A percentile compares a stretch with the other conserved stretches of the same genome.
Evolutionary conservation across 208 protist species (phyloP).

Genomic region (Leptomonas pyrrhocoris): DNA sequence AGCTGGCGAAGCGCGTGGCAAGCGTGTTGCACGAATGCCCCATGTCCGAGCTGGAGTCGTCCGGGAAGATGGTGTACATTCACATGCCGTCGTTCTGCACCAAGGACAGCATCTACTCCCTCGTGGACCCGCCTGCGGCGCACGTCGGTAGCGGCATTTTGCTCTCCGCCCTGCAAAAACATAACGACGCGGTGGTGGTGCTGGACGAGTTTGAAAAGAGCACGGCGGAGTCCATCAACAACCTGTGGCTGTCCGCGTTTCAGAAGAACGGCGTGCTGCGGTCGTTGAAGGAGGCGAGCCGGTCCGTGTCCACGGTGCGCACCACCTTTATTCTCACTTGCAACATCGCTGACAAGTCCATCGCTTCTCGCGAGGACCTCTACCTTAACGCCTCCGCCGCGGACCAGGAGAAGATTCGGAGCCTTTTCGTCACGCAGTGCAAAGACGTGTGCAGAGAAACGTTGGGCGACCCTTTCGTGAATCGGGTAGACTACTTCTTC

Average conservation of each 20-base stretch:
- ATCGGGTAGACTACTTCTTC: constrained; percentile 83
- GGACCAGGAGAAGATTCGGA: constrained; percentile 49
- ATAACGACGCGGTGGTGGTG: constrained; percentile 78
- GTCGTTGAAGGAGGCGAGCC: constrained; percentile 76
- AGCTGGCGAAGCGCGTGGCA: constrained; percentile 75
- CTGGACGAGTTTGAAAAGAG: constrained; percentile 91
- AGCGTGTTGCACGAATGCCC: constrained; percentile 56
- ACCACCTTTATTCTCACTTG: constrained; percentile 86
- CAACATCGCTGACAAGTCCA: constrained; percentile 70
- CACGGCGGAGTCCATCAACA: constrained; percentile 77
- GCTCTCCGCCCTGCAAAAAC: constrained; percentile 68
- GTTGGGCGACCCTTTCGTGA: constrained; percentile 85
- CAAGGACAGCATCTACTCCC: constrained; percentile 86
- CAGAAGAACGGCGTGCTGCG: constrained; percentile 85
- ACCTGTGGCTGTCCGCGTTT: constrained; percentile 89
- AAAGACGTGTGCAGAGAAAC: constrained; percentile 44
- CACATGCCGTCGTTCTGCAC: constrained; percentile 89
- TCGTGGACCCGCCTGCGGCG: constrained; percentile 85
- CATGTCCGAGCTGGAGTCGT: constrained; percentile 49
- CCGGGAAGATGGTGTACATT: constrained; percentile 80
- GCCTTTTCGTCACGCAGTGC: constrained; percentile 51
- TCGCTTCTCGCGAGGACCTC: constrained; percentile 31
- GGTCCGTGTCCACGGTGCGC: constrained; percentile 72
- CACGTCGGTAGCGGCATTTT: constrained; percentile 85
- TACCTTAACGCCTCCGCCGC: constrained; percentile 46